phyloP scores from a whole-genome alignment of 208 protist species.

The Acanthamoeba divionensis region DNA sequence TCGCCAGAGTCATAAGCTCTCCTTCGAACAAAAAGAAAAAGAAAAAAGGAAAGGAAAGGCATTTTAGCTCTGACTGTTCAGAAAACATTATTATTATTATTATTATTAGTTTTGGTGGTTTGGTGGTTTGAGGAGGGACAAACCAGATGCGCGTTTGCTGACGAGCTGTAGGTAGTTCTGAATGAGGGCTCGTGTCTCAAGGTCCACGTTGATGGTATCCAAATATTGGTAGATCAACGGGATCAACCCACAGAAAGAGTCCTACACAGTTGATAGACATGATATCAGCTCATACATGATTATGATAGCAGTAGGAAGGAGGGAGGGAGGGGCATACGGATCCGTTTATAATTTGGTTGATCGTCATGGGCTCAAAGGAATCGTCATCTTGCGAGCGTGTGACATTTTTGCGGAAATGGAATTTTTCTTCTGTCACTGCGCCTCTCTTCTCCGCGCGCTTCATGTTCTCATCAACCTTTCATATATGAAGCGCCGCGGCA shows the following conservation, averaged over 20 bases:
- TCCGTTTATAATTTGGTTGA: constrained; percentile 96
- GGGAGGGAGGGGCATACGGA: neutral
- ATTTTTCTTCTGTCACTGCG: constrained; percentile 86
- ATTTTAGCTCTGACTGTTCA: no score
- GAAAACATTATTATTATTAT: no score
- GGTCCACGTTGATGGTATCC: constrained; percentile 78
- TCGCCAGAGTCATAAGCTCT: constrained; percentile 90
- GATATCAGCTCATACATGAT: neutral
- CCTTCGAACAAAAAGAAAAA: constrained; percentile 52
- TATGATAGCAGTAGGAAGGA: neutral
- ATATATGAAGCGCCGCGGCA: neutral
- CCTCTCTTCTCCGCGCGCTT: constrained; percentile 88
- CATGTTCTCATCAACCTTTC: constrained; percentile 95
- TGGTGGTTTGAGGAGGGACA: neutral
- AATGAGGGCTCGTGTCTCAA: constrained; percentile 66
- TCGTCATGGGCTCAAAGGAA: constrained; percentile 84
- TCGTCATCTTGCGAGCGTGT: neutral
- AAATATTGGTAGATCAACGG: constrained; percentile 89
- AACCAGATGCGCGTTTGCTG: constrained; percentile 88
- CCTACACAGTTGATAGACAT: constrained; percentile 8
- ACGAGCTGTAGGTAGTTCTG: constrained; percentile 90
- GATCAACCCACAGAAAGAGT: constrained; percentile 90
- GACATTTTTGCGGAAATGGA: constrained; percentile 93
- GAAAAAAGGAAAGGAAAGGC: neutral
- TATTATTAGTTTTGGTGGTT: neutral